These are phyloP conservation scores for Clitoria ternatea DNA, from an alignment of 306 rosid species.

Conservation along the genomic window DNA sequence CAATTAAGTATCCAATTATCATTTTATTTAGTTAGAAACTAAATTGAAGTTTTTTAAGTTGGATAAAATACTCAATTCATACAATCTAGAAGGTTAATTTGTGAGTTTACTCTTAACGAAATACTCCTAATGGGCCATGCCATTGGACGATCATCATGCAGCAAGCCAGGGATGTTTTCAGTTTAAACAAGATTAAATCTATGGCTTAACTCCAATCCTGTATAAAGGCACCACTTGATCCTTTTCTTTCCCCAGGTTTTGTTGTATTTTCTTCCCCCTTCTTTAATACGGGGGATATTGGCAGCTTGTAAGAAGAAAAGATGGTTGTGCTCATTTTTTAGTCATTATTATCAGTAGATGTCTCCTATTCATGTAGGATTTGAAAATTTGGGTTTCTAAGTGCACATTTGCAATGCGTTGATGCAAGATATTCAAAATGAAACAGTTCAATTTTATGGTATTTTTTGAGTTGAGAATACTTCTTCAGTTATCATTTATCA, in stretches of 20 bases:
- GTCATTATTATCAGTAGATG: constrained; percentile 18
- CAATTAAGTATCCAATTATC: too few relatives aligned
- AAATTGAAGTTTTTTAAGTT: too few relatives aligned
- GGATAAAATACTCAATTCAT: too few relatives aligned
- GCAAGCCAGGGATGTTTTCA: neutral
- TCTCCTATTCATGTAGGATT: constrained; percentile 14
- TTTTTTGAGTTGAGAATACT: neutral
- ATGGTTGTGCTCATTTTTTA: constrained; percentile 11
- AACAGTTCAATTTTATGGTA: neutral
- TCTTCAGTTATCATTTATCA: neutral
- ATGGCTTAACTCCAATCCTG: neutral
- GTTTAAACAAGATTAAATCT: neutral
- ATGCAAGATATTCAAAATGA: neutral
- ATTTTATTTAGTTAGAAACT: too few relatives aligned
- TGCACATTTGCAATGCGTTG: neutral
- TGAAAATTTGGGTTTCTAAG: constrained; percentile 3
- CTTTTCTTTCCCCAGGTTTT: constrained; percentile 14
- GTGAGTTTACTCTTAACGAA: too few relatives aligned
- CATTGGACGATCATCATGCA: constrained; percentile 1
- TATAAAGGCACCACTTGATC: constrained; percentile 18
- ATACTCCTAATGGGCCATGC: neutral
- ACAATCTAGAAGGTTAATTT: too few relatives aligned
- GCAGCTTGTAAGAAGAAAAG: constrained; percentile 40
- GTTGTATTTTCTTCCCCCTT: constrained; percentile 27
- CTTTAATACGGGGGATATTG: constrained; percentile 21